These are phyloP conservation scores for Davidsoniella eucalypti DNA, from an alignment of 2,329 filamentous ascomycete genomes.

Conservation along the genomic window DNA sequence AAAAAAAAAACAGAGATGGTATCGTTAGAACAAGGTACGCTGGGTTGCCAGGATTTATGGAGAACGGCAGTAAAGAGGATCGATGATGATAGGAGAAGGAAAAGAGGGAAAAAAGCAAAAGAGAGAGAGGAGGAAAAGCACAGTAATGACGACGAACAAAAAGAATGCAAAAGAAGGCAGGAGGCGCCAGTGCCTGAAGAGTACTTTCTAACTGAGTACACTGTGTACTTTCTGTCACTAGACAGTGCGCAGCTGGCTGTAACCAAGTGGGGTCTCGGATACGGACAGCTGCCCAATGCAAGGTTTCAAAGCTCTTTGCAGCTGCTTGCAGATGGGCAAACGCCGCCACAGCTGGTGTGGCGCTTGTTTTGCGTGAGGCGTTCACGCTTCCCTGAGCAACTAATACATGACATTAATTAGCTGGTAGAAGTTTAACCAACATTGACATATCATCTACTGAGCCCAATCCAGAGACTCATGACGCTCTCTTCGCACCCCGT, in stretches of 20 bases:
- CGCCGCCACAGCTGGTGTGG: background rate
- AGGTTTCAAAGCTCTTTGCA: background rate
- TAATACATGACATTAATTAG: too few relatives aligned
- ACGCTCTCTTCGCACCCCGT: too few relatives aligned
- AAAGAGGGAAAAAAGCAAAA: conserved; percentile 14
- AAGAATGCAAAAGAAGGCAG: conserved; percentile 8
- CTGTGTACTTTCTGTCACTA: background rate
- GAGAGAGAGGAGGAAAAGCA: conserved; percentile 17
- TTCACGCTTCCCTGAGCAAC: too few relatives aligned
- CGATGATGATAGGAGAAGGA: conserved; percentile 15
- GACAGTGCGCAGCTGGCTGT: conserved; percentile 2
- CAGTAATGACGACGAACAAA: conserved; percentile 11
- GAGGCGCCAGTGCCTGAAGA: background rate
- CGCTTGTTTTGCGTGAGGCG: background rate
- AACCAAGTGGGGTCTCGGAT: background rate
- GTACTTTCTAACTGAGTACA: background rate
- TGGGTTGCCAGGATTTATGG: conserved; percentile 4
- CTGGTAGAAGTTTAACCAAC: too few relatives aligned
- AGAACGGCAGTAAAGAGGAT: conserved; percentile 12
- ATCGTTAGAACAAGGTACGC: conserved; percentile 3
- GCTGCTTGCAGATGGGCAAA: background rate
- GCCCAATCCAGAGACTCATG: too few relatives aligned
- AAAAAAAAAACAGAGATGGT: conserved; percentile 4
- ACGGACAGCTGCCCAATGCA: background rate
- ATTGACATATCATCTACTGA: too few relatives aligned